Conservation (phyloP, 192 early-diverging fungal species). For the Thamnidium elegans region DNA sequence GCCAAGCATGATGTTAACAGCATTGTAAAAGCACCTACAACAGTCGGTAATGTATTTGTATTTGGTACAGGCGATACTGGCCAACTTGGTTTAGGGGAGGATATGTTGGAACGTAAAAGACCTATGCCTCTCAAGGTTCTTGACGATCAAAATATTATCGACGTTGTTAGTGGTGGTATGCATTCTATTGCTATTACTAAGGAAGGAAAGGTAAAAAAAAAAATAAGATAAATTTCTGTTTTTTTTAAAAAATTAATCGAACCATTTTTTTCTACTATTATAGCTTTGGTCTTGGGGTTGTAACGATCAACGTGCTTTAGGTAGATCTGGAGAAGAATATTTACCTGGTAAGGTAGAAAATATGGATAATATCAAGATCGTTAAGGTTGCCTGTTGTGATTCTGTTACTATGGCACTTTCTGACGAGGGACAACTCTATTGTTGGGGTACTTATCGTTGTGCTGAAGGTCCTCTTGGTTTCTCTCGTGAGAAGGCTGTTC, state of each 20-base stretch:
- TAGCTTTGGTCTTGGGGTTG: conserved; percentile 93
- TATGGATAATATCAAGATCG: conserved; percentile 69
- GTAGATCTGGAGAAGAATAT: conserved; percentile 64
- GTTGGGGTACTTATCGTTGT: conserved; percentile 83
- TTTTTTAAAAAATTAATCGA: neutral
- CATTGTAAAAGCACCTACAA: conserved; percentile 13
- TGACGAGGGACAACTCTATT: conserved; percentile 75
- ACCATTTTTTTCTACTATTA: conserved; percentile 2
- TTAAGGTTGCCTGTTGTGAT: conserved; percentile 81
- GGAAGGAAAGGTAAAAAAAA: conserved; percentile 63
- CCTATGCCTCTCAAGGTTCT: conserved; percentile 66
- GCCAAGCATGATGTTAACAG: neutral
- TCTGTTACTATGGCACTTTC: conserved; percentile 79
- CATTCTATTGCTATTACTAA: conserved; percentile 77
- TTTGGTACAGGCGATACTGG: conserved; percentile 89
- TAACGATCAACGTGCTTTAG: conserved; percentile 91
- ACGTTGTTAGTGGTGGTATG: conserved; percentile 82
- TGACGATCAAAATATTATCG: conserved; percentile 69
- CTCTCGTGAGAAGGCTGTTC: conserved; percentile 59
- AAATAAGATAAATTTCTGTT: neutral
- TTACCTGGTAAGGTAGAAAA: conserved; percentile 66
- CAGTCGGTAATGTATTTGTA: conserved; percentile 66
- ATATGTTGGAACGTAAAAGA: conserved; percentile 75
- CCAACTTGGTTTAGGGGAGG: conserved; percentile 88
- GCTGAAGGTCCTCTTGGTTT: conserved; percentile 87